A percentile compares a stretch with the other conserved stretches of the same genome.
Conservation (phyloP, 139 green algal species). For the Edaphochlamys debaryana region DNA sequence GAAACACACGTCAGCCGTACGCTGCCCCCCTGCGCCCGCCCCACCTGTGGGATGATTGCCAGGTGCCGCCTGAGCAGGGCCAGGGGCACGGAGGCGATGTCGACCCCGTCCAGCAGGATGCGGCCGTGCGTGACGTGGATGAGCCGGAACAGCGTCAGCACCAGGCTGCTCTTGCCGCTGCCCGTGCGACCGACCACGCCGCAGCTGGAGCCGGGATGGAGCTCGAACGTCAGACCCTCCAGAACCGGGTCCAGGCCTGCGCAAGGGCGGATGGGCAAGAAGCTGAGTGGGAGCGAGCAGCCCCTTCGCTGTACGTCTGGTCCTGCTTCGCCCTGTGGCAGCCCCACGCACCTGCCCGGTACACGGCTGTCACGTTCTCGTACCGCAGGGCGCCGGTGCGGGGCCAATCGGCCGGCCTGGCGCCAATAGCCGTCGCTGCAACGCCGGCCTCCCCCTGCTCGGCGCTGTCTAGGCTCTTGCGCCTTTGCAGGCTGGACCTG, state of each 20-base stretch:
- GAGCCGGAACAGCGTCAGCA: conserved; percentile 87
- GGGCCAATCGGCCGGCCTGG: conserved; percentile 74
- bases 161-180: conserved; percentile 81
- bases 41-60: conserved; percentile 83
- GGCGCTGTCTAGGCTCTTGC: background rate
- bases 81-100: conserved; percentile 72
- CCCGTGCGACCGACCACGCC: conserved; percentile 85
- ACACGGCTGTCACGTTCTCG: conserved; percentile 65
- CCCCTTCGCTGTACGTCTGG: no score
- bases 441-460: no score
- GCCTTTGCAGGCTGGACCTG: no score
- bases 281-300: no score
- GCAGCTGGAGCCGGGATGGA: conserved; percentile 59
- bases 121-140: conserved; percentile 75
- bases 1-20: background rate
- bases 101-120: conserved; percentile 80
- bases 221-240: conserved; percentile 69
- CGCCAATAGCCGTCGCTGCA: no score
- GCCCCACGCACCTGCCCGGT: conserved; percentile 53
- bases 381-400: conserved; percentile 58
- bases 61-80: conserved; percentile 78
- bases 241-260: conserved; percentile 77
- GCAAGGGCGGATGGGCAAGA: background rate
- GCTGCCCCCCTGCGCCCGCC: no score
- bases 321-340: no score